Percentiles rank a stretch among this genome's conserved stretches.
These are phyloP conservation scores for Backusella australiensis DNA, from an alignment of 192 early-diverging fungal species.

Conservation along the genomic window DNA sequence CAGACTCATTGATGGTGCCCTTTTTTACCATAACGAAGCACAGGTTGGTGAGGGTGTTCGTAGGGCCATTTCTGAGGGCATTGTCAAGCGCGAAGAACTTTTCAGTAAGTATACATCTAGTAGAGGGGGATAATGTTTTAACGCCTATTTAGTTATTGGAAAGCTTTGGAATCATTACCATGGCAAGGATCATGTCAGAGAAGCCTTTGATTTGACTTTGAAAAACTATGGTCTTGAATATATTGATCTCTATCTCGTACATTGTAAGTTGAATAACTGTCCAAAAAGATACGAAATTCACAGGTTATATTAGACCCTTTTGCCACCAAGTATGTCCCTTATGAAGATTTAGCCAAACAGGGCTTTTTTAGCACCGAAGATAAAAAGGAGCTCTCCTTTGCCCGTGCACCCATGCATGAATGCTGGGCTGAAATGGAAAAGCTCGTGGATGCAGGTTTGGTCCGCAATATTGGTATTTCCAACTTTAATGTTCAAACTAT, in stretches of 20 bases:
- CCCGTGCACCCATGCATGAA: conserved; percentile 51
- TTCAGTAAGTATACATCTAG: conserved; percentile 25
- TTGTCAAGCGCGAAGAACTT: conserved; percentile 54
- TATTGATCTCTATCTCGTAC: conserved; percentile 70
- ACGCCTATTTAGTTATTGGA: conserved; percentile 20
- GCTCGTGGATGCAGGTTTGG: conserved; percentile 56
- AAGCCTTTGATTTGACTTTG: conserved; percentile 51
- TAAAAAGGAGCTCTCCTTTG: conserved; percentile 27
- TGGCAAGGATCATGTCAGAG: conserved; percentile 44
- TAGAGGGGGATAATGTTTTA: too few relatives aligned
- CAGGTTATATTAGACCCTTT: neutral
- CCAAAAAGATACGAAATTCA: neutral
- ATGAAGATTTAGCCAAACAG: neutral
- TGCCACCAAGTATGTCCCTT: neutral
- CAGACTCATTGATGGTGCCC: conserved; percentile 50
- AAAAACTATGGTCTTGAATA: conserved; percentile 52
- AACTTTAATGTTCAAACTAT: conserved; percentile 54
- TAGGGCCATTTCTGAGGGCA: conserved; percentile 43
- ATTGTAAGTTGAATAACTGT: conserved; percentile 40
- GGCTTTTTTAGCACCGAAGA: conserved; percentile 33
- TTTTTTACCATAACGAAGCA: conserved; percentile 63
- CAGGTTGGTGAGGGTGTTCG: conserved; percentile 58
- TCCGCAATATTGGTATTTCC: conserved; percentile 65
- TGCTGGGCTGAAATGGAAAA: conserved; percentile 76
- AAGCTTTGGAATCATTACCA: conserved; percentile 69